A percentile compares a stretch with the other conserved stretches of the same genome.
Conservation (phyloP, 768 basidiomycete species). For the Mrakia gelida region DNA sequence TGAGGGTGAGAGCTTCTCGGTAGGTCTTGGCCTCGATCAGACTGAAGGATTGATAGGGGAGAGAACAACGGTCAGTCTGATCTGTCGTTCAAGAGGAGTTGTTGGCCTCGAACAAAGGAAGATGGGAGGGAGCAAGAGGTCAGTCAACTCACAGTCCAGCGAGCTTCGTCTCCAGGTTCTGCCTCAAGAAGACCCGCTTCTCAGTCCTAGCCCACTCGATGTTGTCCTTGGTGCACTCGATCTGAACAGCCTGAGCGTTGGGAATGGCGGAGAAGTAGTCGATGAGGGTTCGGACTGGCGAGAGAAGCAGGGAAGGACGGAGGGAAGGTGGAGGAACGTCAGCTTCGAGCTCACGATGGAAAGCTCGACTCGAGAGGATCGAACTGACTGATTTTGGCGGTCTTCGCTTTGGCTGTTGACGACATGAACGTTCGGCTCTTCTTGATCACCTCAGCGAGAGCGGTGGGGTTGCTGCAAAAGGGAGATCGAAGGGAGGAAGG, state of each 20-base stretch:
- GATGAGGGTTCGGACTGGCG: conserved; percentile 81
- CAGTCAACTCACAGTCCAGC: conserved; percentile 56
- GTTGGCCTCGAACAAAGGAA: not conserved
- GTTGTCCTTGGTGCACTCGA: conserved; percentile 79
- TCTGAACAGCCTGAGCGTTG: conserved; percentile 68
- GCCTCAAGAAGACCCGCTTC: conserved; percentile 92
- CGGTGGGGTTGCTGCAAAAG: conserved; percentile 65
- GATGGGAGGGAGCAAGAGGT: not conserved
- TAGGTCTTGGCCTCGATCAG: conserved; percentile 64
- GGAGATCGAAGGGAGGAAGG: not conserved
- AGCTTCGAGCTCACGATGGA: not conserved
- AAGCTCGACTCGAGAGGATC: not conserved
- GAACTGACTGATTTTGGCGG: conserved; percentile 80
- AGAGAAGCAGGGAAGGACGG: not conserved
- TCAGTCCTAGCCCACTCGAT: conserved; percentile 87
- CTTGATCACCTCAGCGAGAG: conserved; percentile 79
- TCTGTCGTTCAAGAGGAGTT: too few relatives aligned
- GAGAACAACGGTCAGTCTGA: too few relatives aligned
- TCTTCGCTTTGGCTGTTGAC: conserved; percentile 94
- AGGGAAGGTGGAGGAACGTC: conserved; percentile 19
- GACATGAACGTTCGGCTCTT: conserved; percentile 81
- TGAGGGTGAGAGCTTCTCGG: conserved; percentile 71
- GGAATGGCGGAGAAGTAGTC: conserved; percentile 81
- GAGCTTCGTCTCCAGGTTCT: conserved; percentile 83
- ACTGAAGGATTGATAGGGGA: too few relatives aligned